phyloP scores from a whole-genome alignment of 352 stramenopile species.

The Globisporangium ultimum region DNA sequence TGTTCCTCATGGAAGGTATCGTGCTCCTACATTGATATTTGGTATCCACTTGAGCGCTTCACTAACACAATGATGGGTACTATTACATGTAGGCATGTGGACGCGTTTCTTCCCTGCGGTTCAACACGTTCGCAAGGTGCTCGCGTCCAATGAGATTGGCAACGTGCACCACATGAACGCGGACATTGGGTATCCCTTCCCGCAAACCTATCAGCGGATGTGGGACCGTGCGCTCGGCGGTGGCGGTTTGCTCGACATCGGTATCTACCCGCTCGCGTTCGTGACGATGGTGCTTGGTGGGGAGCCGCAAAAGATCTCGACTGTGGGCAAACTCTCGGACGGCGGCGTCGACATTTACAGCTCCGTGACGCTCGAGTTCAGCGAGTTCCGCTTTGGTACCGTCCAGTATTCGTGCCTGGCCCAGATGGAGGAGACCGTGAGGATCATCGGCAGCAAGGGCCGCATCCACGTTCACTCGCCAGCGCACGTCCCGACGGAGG shows the following conservation, averaged over 20 bases:
- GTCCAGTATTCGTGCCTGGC: constrained; percentile 59
- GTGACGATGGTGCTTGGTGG: constrained; percentile 64
- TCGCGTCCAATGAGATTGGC: constrained; percentile 42
- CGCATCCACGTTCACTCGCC: constrained; percentile 58
- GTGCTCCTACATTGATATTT: background rate
- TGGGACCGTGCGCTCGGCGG: constrained; percentile 66
- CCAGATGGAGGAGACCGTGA: constrained; percentile 60
- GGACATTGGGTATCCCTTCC: constrained; percentile 57
- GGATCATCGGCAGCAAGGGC: constrained; percentile 73
- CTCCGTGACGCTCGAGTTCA: constrained; percentile 51
- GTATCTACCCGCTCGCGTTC: constrained; percentile 76
- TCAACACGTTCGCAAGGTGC: constrained; percentile 33
- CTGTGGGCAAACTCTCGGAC: too few species aligned
- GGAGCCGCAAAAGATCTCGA: constrained; percentile 37
- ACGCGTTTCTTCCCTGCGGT: constrained; percentile 71
- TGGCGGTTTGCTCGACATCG: constrained; percentile 69
- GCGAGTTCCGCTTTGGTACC: constrained; percentile 36
- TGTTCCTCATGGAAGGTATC: constrained; percentile 59
- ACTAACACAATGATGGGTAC: background rate
- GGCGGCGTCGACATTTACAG: constrained; percentile 58
- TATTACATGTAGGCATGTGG: constrained; percentile 47
- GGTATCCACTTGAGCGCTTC: too few species aligned
- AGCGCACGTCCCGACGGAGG: constrained; percentile 49
- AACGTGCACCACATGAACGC: constrained; percentile 54
- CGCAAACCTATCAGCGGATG: constrained; percentile 41